Conservation (phyloP, 78 protist genomes). For the slime mould (Dictyostelium discoideum) region DNA sequence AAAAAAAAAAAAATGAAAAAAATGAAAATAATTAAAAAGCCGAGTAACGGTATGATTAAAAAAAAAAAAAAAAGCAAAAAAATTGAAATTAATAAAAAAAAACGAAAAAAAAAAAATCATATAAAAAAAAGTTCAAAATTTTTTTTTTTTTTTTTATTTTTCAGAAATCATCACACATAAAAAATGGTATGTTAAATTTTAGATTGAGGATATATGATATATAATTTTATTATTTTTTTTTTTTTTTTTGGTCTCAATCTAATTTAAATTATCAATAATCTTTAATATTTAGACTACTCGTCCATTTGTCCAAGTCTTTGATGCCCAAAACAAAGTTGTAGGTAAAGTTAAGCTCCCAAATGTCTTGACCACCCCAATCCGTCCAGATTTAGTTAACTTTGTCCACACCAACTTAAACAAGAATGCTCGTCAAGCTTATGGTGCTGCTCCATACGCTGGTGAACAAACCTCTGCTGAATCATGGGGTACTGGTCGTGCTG, state of each 20-base stretch:
- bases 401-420: slow-evolving; percentile 96
- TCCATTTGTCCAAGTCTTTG: slow-evolving; percentile 74
- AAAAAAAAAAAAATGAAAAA: too few species aligned
- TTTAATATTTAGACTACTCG: slow-evolving; percentile 5
- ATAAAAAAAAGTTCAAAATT: neutral
- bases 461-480: slow-evolving; percentile 98
- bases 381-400: slow-evolving; percentile 95
- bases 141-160: neutral
- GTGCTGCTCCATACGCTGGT: slow-evolving; percentile 94
- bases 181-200: neutral
- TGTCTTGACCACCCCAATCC: slow-evolving; percentile 97
- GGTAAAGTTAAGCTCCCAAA: slow-evolving; percentile 89
- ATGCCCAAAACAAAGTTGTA: slow-evolving; percentile 42
- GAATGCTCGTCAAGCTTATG: slow-evolving; percentile 98
- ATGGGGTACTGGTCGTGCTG: slow-evolving; percentile 99
- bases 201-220: neutral
- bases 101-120: neutral
- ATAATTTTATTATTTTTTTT: neutral
- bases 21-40: too few species aligned
- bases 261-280: neutral
- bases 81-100: neutral
- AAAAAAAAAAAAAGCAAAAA: too few species aligned
- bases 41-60: neutral
- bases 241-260: neutral
- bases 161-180: slow-evolving; percentile 6